These are phyloP conservation scores for Podospora bellae-mahoneyi DNA, from an alignment of 495 filamentous ascomycete genomes.

Conservation along the genomic window DNA sequence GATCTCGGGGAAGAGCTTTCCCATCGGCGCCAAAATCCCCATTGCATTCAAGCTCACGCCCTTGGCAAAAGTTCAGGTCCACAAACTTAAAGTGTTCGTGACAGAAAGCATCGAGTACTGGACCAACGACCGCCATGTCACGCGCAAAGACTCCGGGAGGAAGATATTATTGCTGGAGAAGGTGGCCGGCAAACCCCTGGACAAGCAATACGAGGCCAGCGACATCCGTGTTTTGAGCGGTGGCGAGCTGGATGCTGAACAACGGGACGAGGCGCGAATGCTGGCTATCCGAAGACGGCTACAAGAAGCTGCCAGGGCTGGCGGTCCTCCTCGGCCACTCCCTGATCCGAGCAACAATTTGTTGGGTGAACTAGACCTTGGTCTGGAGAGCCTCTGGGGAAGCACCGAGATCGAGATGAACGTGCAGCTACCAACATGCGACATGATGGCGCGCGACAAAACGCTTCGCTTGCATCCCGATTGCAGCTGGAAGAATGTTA, in stretches of 20 bases:
- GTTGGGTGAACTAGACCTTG: slow-evolving; percentile 71
- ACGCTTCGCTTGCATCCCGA: slow-evolving; percentile 77
- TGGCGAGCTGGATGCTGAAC: slow-evolving; percentile 59
- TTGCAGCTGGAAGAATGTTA: slow-evolving; percentile 92
- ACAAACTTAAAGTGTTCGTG: slow-evolving; percentile 91
- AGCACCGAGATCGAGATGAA: slow-evolving; percentile 97
- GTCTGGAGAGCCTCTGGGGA: slow-evolving; percentile 63
- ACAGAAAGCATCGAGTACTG: slow-evolving; percentile 95
- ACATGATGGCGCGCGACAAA: slow-evolving; percentile 80
- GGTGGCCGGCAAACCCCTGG: slow-evolving; percentile 72
- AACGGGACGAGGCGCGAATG: slow-evolving; percentile 42
- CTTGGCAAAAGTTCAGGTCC: slow-evolving; percentile 92
- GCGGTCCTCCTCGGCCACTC: slow-evolving; percentile 36
- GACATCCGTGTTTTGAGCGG: slow-evolving; percentile 76
- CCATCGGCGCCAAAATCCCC: slow-evolving; percentile 85
- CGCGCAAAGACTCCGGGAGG: slow-evolving; percentile 76
- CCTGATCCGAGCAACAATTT: slow-evolving; percentile 62
- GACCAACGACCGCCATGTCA: slow-evolving; percentile 81
- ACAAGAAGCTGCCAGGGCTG: slow-evolving; percentile 35
- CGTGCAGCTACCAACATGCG: slow-evolving; percentile 89
- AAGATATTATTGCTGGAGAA: slow-evolving; percentile 93
- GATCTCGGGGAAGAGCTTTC: slow-evolving; percentile 97
- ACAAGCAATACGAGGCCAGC: slow-evolving; percentile 74
- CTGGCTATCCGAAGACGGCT: slow-evolving; percentile 40
- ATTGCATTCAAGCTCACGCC: slow-evolving; percentile 98